These are phyloP conservation scores for Vigna hirtella DNA, from an alignment of 306 rosid genomes.

Conservation along the genomic window DNA sequence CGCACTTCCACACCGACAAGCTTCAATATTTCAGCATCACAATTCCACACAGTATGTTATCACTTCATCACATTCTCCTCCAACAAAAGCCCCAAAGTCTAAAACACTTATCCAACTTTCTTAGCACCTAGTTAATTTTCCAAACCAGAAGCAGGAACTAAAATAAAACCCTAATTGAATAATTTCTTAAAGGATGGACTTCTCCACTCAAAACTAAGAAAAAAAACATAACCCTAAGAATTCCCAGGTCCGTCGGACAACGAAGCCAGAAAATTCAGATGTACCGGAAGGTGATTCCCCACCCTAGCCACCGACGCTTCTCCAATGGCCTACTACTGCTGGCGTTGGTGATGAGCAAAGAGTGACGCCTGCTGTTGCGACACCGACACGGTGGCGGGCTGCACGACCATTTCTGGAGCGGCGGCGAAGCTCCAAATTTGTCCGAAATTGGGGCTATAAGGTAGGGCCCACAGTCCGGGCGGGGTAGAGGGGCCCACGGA, in stretches of 20 bases:
- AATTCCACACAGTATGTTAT: no score
- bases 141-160: constrained; percentile 35
- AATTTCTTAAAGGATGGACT: no score
- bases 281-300: no score
- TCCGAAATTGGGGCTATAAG: constrained; percentile 76
- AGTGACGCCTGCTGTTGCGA: constrained; percentile 64
- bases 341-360: constrained; percentile 58
- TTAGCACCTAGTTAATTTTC: constrained; percentile 53
- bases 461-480: constrained; percentile 83
- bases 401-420: constrained; percentile 70
- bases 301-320: no score
- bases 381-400: constrained; percentile 58
- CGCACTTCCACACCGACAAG: no score
- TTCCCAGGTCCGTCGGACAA: no score
- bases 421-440: constrained; percentile 94
- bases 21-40: no score
- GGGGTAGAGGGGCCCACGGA: constrained; percentile 61
- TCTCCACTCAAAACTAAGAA: no score
- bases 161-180: no score
- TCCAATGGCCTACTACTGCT: constrained; percentile 36
- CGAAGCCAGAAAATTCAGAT: no score
- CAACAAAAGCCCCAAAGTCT: constrained; percentile 68
- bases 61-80: no score
- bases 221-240: no score
- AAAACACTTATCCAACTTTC: constrained; percentile 56